Conservation (phyloP, 495 filamentous ascomycete genomes). For the Viridothelium virens region DNA sequence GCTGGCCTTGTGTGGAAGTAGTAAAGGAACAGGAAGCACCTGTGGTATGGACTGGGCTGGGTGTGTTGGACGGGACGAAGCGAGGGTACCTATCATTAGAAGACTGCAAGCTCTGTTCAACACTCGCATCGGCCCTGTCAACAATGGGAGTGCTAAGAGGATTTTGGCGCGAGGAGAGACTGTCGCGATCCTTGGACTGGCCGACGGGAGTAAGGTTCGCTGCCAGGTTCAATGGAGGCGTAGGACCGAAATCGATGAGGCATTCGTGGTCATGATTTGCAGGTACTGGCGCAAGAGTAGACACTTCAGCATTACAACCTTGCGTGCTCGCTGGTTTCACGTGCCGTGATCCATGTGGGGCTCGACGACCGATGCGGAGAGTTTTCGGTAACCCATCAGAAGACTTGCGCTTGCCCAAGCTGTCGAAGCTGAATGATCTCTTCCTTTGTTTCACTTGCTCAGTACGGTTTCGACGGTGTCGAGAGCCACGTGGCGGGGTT, state of each 20-base stretch:
- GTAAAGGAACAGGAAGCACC: too few relatives aligned
- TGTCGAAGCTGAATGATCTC: background rate
- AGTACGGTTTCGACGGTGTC: background rate
- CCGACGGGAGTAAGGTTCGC: background rate
- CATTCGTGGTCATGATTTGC: background rate
- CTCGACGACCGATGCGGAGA: background rate
- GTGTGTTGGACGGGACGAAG: too few relatives aligned
- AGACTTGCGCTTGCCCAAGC: background rate
- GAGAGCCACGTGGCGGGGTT: background rate
- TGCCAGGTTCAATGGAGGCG: background rate
- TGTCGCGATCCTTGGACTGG: background rate
- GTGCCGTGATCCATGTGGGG: background rate
- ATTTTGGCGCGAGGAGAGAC: background rate
- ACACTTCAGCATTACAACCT: background rate
- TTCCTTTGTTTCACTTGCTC: background rate
- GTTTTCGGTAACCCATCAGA: background rate
- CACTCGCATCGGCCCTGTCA: background rate
- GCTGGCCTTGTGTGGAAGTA: background rate
- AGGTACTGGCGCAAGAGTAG: background rate
- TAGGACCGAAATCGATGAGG: constrained; percentile 1
- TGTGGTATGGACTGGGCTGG: background rate
- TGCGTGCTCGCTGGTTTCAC: background rate
- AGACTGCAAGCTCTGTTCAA: background rate
- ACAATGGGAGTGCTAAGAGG: background rate
- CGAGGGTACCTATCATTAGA: background rate